Evolutionary conservation across 129 eudicot species (phyloP), one percentile per base, ranked within the genome.

Genomic region (Erigeron canadensis): DNA sequence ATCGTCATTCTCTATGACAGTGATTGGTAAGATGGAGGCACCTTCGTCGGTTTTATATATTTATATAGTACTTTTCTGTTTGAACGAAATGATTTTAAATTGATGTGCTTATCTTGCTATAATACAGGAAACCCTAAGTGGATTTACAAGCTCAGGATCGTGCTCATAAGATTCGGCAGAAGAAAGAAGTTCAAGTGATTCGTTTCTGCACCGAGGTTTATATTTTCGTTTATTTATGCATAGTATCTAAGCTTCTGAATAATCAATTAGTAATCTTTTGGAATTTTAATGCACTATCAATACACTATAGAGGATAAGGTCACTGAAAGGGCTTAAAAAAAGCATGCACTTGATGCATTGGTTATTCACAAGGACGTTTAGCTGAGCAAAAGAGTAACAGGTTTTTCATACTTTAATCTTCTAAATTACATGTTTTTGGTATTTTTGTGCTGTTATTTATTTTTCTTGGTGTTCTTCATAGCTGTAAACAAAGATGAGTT

Each of bases 61-160:
- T 11, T 43, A 21, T 22, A 62, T n/a, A 34, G 28, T 2, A 22
- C 58, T 37, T 18, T 62, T 75, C 17, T 16, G 37, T 40, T 44
- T 53, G 22, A 47, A 41, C 55, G 64, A 51, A 34, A 46, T 64
- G 62, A 39, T 19, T 6, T 48, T 42, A 47, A n/a, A 79, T 43
- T 67, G 12, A 54, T 48, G 39, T 65, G 4, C 28, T 6, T 75
- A 11, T 62, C n/a, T 22, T 51, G 46, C 40, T 39, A 46, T 7
- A 55, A 48, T 83, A 61, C 78, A 94, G 99, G 99, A 94, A 94
- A 63, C 99, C 99, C 28, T 97, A 94, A 86, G 99, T 85, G 67
- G 99, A 94, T 84, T 81, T 94, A 79, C 99, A 94, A 86, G 99
- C 99, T 37, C 97, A 89, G 82, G 99, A 94, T 54, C 96, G 99